These are phyloP conservation scores for Tricladium varicosporioides DNA, from an alignment of 2,329 filamentous ascomycete species.

Conservation along the genomic window DNA sequence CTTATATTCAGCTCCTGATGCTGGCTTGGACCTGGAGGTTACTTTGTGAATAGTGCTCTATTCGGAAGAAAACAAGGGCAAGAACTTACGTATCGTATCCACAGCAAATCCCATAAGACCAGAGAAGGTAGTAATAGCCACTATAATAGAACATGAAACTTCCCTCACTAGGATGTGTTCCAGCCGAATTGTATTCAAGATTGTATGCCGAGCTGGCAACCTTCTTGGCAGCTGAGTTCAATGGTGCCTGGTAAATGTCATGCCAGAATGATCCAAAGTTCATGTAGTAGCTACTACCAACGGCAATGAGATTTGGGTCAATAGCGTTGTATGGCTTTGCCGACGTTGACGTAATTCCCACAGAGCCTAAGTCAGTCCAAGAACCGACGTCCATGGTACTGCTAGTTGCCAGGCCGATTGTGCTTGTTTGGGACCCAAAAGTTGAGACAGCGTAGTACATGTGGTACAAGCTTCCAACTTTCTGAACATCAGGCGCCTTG, in stretches of 20 bases:
- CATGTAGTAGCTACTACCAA: conserved; percentile 44
- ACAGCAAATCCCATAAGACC: conserved; percentile 60
- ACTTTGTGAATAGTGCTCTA: background rate
- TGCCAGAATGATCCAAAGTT: conserved; percentile 70
- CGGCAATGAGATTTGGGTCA: conserved; percentile 52
- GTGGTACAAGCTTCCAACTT: conserved; percentile 58
- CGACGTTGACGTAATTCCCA: conserved; percentile 46
- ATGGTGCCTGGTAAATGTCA: conserved; percentile 58
- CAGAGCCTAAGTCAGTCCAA: conserved; percentile 59
- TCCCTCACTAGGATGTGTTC: conserved; percentile 54
- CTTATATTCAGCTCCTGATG: conserved; percentile 60
- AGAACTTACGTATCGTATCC: conserved; percentile 44
- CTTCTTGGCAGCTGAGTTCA: conserved; percentile 39
- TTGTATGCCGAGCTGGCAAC: conserved; percentile 39
- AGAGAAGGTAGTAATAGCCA: conserved; percentile 64
- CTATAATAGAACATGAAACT: conserved; percentile 53
- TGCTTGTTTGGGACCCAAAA: conserved; percentile 52
- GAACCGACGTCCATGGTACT: conserved; percentile 48
- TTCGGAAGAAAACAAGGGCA: background rate
- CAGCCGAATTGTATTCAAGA: conserved; percentile 51
- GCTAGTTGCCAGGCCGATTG: conserved; percentile 48
- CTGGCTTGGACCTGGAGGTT: conserved; percentile 37
- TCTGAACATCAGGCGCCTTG: conserved; percentile 61
- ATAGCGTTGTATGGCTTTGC: conserved; percentile 57
- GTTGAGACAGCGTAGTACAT: conserved; percentile 58